Evolutionary conservation across 2,329 filamentous ascomycete species (phyloP).

Genomic region (Pseudogymnoascus sp.): DNA sequence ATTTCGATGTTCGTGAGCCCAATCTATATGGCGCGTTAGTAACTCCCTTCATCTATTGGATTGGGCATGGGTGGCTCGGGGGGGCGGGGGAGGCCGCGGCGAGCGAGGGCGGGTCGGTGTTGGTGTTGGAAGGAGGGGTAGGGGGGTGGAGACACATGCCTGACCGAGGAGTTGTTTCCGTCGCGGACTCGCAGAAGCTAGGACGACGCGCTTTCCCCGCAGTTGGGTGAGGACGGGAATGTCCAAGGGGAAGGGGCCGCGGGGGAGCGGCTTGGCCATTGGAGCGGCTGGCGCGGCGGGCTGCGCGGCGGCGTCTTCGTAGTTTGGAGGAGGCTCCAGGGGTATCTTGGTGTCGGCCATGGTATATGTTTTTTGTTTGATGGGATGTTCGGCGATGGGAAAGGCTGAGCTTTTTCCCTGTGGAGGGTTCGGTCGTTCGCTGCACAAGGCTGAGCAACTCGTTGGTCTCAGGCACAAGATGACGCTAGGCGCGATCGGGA

Average conservation of each 20-base stretch:
- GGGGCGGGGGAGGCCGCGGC: neutral
- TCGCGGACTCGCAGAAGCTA: constrained; percentile 83
- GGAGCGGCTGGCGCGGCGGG: constrained; percentile 9
- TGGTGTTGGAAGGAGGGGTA: constrained; percentile 6
- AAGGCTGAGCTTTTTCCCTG: neutral
- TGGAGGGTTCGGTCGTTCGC: neutral
- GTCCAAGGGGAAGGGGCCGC: constrained; percentile 59
- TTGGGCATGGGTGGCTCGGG: neutral
- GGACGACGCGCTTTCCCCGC: constrained; percentile 70
- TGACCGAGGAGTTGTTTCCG: constrained; percentile 72
- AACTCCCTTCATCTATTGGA: neutral
- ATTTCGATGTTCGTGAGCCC: constrained; percentile 78
- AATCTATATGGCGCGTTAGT: constrained; percentile 42
- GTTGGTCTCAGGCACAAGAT: neutral
- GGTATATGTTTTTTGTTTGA: neutral
- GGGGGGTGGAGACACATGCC: constrained; percentile 32
- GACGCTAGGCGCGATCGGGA: neutral
- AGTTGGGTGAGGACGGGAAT: constrained; percentile 73
- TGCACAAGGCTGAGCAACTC: neutral
- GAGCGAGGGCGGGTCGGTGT: neutral
- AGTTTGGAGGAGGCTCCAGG: constrained; percentile 18
- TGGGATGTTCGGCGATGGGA: neutral
- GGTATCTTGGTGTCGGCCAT: constrained; percentile 7
- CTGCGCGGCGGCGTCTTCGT: constrained; percentile 12
- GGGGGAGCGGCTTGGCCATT: constrained; percentile 19